Base-by-base conservation (phyloP, 1,139 yeast genomes). In the Zygosaccharomyces sapae region DNA sequence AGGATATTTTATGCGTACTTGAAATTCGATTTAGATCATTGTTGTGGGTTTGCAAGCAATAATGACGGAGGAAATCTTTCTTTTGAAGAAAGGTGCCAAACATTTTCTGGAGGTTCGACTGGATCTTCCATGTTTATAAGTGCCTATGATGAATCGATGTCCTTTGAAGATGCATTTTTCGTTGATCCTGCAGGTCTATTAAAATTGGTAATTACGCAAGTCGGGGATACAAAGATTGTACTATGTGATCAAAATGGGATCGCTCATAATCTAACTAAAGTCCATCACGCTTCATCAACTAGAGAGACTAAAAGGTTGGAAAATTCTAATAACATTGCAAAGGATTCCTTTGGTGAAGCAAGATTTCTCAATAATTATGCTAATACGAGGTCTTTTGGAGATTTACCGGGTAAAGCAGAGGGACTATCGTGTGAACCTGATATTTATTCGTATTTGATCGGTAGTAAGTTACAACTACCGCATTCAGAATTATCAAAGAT, bases 381-480 rank as follows among this genome's bases (percentile, higher is more conserved):
- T 37, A 92, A 92, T 62, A 92, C 98, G 1, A 74, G 98, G 52
- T 77, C 97, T 1, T 92, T 92, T 73, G 98, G 98, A 33, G 98
- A 92, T 66, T 63, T 83, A 13, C 72, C 75, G 33, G 95, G 81
- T 49, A 92, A 92, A 65, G 75, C 83, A 30, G 78, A 81, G 64
- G 98, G 98, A 0, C 82, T 92, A 2, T 76, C 89, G 0, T 89
- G 97, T 2, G 98, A 92, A 68, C 98, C 98, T 0, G 97, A 92
- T 53, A 72, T 92, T 41, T 70, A 76, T 13, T 86, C 86, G 50
- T 79, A 75, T 55, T 47, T 70, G 5, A 55, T 58, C 3, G 65
- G 68, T 1, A 57, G 66, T 43, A 71, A 75, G 0, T 42, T 48
- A 25, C 52, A 54, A 18, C 44, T 66, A 24, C 68, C 68, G 9